phyloP scores from a whole-genome alignment of 352 stramenopile species.

The Pythium apleroticum region DNA sequence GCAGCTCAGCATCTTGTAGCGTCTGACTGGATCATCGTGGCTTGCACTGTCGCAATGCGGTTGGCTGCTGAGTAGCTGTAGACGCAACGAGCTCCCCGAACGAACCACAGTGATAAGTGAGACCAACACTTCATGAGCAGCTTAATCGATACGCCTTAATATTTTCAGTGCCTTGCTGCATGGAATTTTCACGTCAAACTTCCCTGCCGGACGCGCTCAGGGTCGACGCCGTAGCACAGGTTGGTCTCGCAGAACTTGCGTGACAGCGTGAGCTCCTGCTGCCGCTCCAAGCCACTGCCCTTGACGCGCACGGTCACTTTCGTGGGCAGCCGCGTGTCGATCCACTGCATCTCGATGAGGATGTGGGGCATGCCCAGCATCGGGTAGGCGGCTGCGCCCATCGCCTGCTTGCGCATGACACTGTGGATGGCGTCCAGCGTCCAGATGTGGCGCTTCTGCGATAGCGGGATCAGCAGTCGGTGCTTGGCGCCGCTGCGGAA shows the following conservation, averaged over 20 bases:
- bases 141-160: background rate
- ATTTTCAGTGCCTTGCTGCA: too few relatives aligned
- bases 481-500: slow-evolving; percentile 35
- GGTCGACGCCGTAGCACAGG: slow-evolving; percentile 26
- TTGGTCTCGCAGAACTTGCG: slow-evolving; percentile 32
- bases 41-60: background rate
- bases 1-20: background rate
- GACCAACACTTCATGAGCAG: background rate
- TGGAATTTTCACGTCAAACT: background rate
- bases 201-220: slow-evolving; percentile 9
- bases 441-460: slow-evolving; percentile 48
- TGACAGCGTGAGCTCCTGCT: slow-evolving; percentile 24
- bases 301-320: slow-evolving; percentile 43
- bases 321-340: slow-evolving; percentile 60
- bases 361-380: slow-evolving; percentile 50
- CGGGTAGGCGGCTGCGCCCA: slow-evolving; percentile 37
- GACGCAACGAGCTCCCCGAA: background rate
- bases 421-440: slow-evolving; percentile 47
- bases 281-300: slow-evolving; percentile 4
- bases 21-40: background rate
- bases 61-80: background rate
- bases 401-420: slow-evolving; percentile 46
- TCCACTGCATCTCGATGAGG: slow-evolving; percentile 57
- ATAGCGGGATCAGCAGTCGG: slow-evolving; percentile 45
- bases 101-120: background rate